phyloP scores from a whole-genome alignment of 768 basidiomycete genomes.

The Dioszegia crocea region DNA sequence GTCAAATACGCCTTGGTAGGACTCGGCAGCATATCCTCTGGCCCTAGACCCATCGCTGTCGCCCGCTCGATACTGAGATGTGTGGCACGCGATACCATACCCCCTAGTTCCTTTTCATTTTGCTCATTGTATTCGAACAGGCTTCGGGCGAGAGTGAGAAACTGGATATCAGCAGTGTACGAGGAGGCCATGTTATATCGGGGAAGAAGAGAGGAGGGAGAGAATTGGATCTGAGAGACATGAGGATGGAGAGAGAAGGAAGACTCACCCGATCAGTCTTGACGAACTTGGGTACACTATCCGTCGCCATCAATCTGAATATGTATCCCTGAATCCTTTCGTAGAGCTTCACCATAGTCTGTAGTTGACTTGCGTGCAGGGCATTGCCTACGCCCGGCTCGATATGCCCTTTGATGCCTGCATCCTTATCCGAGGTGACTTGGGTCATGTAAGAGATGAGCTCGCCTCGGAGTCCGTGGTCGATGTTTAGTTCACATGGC shows the following conservation, averaged over 20 bases:
- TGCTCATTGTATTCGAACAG: slow-evolving; percentile 39
- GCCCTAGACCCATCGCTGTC: not conserved
- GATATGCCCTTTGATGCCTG: slow-evolving; percentile 51
- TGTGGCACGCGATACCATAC: slow-evolving; percentile 1
- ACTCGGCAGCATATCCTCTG: slow-evolving; percentile 14
- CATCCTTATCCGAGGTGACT: slow-evolving; percentile 62
- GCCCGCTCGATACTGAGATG: slow-evolving; percentile 8
- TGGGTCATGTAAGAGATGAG: slow-evolving; percentile 89
- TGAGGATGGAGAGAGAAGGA: not conserved
- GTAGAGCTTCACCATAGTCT: slow-evolving; percentile 86
- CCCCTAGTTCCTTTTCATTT: slow-evolving; percentile 9
- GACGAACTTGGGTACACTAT: slow-evolving; percentile 82
- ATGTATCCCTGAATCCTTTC: slow-evolving; percentile 96
- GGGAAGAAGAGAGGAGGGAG: no score
- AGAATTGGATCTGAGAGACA: no score
- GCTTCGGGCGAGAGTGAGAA: slow-evolving; percentile 39
- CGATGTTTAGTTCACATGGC: slow-evolving; percentile 94
- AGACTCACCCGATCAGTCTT: slow-evolving; percentile 18
- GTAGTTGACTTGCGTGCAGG: slow-evolving; percentile 92
- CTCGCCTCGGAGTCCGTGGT: slow-evolving; percentile 92
- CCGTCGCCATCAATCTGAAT: slow-evolving; percentile 95
- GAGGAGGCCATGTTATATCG: no score
- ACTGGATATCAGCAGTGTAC: slow-evolving; percentile 18
- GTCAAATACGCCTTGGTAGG: slow-evolving; percentile 48
- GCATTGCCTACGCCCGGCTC: slow-evolving; percentile 72